phyloP scores from a whole-genome alignment of 2,329 filamentous ascomycete species.

The Alternaria gaisen region DNA sequence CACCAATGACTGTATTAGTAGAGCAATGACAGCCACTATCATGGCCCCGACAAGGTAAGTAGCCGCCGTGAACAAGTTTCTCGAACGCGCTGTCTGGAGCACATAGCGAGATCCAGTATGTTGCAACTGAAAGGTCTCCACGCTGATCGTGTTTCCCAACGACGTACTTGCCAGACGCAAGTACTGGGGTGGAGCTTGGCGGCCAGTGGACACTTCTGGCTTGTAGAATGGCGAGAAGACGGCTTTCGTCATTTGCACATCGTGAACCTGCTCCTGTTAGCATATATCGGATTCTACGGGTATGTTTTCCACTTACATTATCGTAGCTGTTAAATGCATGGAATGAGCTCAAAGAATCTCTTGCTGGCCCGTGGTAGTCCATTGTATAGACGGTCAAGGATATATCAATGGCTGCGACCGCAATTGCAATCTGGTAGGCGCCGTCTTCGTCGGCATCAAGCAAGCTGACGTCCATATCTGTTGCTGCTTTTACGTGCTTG shows the following conservation, averaged over 20 bases:
- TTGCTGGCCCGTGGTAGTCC: slow-evolving; percentile 67
- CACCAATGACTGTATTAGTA: slow-evolving; percentile 67
- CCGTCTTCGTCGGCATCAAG: slow-evolving; percentile 67
- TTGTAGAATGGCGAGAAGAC: slow-evolving; percentile 58
- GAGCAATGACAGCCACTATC: slow-evolving; percentile 69
- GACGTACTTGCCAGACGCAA: slow-evolving; percentile 84
- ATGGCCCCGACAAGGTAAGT: slow-evolving; percentile 66
- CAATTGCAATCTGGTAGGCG: slow-evolving; percentile 80
- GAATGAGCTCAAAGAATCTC: slow-evolving; percentile 59
- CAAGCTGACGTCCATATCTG: slow-evolving; percentile 78
- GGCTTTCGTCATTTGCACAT: slow-evolving; percentile 67
- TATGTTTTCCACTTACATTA: slow-evolving; percentile 55
- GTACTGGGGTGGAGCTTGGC: slow-evolving; percentile 60
- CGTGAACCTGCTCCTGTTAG: slow-evolving; percentile 45
- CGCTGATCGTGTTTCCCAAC: slow-evolving; percentile 78
- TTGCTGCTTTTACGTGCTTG: slow-evolving; percentile 74
- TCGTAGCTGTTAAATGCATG: slow-evolving; percentile 61
- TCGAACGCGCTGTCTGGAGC: slow-evolving; percentile 66
- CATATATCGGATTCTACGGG: neutral
- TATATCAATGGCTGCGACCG: slow-evolving; percentile 80
- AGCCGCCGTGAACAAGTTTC: slow-evolving; percentile 60
- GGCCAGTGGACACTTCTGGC: slow-evolving; percentile 34
- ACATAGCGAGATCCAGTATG: slow-evolving; percentile 70
- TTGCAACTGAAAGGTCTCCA: slow-evolving; percentile 78
- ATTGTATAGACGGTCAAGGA: slow-evolving; percentile 81